Percentiles rank a stretch among this genome's conserved stretches.
phyloP scores from a whole-genome alignment of 306 rosid genomes.

The Sechiopsis laciniata region DNA sequence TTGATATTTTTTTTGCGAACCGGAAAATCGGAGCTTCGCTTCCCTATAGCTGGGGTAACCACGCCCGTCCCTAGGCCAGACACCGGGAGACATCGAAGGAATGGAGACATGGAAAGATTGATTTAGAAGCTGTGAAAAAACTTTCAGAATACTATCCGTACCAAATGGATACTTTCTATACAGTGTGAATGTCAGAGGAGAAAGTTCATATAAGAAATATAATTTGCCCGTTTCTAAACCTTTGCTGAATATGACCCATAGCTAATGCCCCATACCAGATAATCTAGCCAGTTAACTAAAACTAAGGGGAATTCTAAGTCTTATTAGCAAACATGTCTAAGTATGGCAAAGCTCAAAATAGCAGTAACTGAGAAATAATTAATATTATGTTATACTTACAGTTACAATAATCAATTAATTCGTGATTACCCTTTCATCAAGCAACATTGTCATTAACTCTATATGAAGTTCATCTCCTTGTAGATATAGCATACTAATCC shows the following conservation, averaged over 20 bases:
- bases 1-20: too few relatives aligned
- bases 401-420: slow-evolving; percentile 3
- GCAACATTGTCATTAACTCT: slow-evolving; percentile 9
- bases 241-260: background rate
- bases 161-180: background rate
- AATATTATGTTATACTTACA: background rate
- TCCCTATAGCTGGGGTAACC: too few relatives aligned
- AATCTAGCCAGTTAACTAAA: background rate
- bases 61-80: too few relatives aligned
- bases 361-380: background rate
- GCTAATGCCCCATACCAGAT: background rate
- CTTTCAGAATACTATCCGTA: background rate
- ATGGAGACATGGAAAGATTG: too few relatives aligned
- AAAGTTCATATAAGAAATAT: background rate
- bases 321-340: background rate
- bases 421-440: background rate
- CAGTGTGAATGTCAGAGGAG: background rate
- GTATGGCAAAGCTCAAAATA: background rate
- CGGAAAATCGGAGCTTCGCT: too few relatives aligned
- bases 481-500: background rate
- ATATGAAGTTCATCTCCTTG: background rate
- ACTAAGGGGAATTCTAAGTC: slow-evolving; percentile 1
- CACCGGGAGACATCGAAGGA: too few relatives aligned
- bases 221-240: background rate
- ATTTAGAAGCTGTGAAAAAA: background rate